Conservation (phyloP, 129 eudicot genomes). For the Saussurea involucrata region DNA sequence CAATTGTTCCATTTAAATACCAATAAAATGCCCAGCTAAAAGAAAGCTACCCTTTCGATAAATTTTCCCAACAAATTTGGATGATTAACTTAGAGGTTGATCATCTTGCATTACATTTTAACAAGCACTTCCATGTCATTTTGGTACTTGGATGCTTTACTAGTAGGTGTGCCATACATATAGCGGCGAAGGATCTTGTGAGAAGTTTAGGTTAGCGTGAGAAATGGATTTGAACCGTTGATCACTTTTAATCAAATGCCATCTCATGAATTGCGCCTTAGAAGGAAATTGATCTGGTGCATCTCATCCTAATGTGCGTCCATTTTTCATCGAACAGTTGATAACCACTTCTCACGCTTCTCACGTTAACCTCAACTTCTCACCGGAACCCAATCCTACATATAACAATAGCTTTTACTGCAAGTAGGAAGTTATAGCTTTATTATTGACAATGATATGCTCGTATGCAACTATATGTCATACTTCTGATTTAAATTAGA, state of each 20-base stretch:
- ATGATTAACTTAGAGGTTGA: neutral
- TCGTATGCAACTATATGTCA: neutral
- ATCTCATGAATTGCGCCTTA: no score
- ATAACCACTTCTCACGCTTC: no score
- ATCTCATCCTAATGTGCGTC: no score
- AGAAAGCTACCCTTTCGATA: neutral
- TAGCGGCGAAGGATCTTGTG: no score
- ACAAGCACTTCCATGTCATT: neutral
- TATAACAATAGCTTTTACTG: neutral
- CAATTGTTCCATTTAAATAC: neutral
- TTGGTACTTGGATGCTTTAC: neutral
- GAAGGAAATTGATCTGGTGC: no score
- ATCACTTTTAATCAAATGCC: no score
- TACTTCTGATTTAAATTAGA: neutral
- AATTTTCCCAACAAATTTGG: neutral
- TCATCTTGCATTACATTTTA: neutral
- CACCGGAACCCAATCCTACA: no score
- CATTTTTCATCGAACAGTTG: no score
- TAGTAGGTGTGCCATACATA: neutral
- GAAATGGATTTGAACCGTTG: no score
- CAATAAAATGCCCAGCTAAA: neutral
- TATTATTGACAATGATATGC: neutral
- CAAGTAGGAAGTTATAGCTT: neutral
- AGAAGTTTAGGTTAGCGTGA: no score
- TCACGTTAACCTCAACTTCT: no score